Conservation (phyloP, 176 grass and related monocot genomes). For the Musa acuminata region DNA sequence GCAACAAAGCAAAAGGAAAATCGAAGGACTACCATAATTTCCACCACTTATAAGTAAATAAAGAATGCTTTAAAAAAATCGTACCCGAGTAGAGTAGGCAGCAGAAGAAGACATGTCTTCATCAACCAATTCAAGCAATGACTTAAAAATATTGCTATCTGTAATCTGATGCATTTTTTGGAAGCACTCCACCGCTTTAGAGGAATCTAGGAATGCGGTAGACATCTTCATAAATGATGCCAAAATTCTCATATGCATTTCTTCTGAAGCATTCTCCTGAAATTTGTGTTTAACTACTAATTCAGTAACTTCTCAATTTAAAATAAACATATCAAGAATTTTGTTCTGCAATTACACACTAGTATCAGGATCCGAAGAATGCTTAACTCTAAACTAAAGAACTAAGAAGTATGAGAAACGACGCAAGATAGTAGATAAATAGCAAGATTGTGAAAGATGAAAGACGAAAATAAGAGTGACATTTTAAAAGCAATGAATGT, state of each 20-base stretch:
- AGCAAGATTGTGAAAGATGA: not conserved
- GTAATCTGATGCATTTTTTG: conserved; percentile 75
- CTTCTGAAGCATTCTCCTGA: conserved; percentile 60
- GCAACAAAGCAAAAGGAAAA: not conserved
- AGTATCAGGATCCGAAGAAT: not conserved
- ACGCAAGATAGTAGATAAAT: not conserved
- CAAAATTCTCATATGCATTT: conserved; percentile 43
- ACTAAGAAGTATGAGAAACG: not conserved
- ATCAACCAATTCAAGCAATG: conserved; percentile 48
- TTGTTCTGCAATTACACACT: not conserved
- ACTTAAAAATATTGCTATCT: conserved; percentile 92
- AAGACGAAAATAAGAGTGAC: no score
- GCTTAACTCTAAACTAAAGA: not conserved
- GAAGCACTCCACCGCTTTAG: conserved; percentile 71
- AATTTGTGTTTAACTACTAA: conserved; percentile 8
- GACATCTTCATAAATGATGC: conserved; percentile 66
- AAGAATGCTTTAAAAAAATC: conserved; percentile 1
- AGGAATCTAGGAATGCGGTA: conserved; percentile 44
- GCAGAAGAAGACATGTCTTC: conserved; percentile 43
- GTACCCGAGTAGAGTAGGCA: conserved; percentile 49
- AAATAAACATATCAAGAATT: not conserved
- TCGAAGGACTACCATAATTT: not conserved
- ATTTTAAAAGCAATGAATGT: no score
- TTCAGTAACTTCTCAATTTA: not conserved
- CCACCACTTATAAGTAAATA: conserved; percentile 8